These are phyloP conservation scores for Globisporangium cystogenes DNA, from an alignment of 352 stramenopile species.

Conservation along the genomic window DNA sequence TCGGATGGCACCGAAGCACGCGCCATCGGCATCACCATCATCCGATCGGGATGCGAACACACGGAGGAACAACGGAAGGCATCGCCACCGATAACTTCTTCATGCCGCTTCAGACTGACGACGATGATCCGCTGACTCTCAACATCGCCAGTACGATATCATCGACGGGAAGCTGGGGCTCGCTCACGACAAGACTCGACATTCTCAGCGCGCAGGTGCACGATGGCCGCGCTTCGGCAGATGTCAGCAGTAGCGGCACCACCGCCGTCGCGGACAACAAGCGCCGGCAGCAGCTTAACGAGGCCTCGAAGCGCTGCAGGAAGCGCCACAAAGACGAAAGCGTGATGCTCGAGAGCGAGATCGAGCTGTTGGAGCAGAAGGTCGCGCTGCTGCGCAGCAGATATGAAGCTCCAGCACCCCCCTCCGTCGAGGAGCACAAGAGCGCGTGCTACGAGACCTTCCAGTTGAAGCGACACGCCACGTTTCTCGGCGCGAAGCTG, in stretches of 20 bases:
- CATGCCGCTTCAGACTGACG: no score
- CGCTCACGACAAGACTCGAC: not conserved
- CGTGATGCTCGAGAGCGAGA: slow-evolving; percentile 22
- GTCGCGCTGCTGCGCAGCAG: not conserved
- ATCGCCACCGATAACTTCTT: no score
- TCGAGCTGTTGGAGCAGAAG: slow-evolving; percentile 6
- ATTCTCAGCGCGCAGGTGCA: not conserved
- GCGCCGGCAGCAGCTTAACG: slow-evolving; percentile 12
- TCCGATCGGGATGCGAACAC: no score
- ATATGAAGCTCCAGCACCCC: not conserved
- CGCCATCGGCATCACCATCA: no score
- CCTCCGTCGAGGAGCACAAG: not conserved
- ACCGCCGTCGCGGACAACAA: not conserved
- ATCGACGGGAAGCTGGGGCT: not conserved
- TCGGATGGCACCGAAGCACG: no score
- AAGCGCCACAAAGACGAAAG: slow-evolving; percentile 54
- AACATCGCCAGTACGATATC: not conserved
- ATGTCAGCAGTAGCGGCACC: not conserved
- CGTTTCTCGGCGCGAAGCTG: not conserved
- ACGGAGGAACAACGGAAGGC: no score
- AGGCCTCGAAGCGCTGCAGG: slow-evolving; percentile 18
- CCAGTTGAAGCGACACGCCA: not conserved
- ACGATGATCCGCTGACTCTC: no score
- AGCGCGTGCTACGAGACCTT: not conserved
- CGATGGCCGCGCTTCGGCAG: not conserved